Conservation (phyloP, 2,329 filamentous ascomycete genomes). For the Delphinella strobiligena region DNA sequence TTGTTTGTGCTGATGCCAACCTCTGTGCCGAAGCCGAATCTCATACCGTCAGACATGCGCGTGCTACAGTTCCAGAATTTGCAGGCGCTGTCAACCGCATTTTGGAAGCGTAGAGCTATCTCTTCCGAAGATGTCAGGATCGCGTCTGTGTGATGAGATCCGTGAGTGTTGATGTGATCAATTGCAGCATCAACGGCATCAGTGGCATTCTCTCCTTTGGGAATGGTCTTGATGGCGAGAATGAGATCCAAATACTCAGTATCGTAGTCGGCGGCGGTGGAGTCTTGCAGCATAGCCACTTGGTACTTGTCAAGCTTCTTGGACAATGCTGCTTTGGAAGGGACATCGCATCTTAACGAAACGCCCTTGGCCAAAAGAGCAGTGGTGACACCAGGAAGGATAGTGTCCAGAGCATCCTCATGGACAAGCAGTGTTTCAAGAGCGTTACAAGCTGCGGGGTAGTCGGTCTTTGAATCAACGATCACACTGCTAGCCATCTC, state of each 20-base stretch:
- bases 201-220: constrained; percentile 16
- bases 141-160: constrained; percentile 85
- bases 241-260: constrained; percentile 84
- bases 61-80: constrained; percentile 97
- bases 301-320: constrained; percentile 31
- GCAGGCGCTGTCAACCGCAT: constrained; percentile 73
- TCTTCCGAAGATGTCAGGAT: constrained; percentile 63
- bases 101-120: constrained; percentile 72
- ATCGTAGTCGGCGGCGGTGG: constrained; percentile 59
- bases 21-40: constrained; percentile 95
- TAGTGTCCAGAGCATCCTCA: constrained; percentile 50
- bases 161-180: constrained; percentile 80
- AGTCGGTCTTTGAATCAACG: constrained; percentile 85
- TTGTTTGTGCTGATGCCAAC: constrained; percentile 99
- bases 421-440: constrained; percentile 87
- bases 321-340: constrained; percentile 52
- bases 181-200: constrained; percentile 55
- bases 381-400: constrained; percentile 60
- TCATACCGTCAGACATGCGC: constrained; percentile 89
- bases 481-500: constrained; percentile 63
- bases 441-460: constrained; percentile 90
- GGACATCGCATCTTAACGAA: constrained; percentile 64
- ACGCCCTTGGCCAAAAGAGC: constrained; percentile 69
- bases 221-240: constrained; percentile 71
- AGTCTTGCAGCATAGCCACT: constrained; percentile 45